Conservation (phyloP, 1,284 basidiomycete species). For the Lignosus rhinocerotis region DNA sequence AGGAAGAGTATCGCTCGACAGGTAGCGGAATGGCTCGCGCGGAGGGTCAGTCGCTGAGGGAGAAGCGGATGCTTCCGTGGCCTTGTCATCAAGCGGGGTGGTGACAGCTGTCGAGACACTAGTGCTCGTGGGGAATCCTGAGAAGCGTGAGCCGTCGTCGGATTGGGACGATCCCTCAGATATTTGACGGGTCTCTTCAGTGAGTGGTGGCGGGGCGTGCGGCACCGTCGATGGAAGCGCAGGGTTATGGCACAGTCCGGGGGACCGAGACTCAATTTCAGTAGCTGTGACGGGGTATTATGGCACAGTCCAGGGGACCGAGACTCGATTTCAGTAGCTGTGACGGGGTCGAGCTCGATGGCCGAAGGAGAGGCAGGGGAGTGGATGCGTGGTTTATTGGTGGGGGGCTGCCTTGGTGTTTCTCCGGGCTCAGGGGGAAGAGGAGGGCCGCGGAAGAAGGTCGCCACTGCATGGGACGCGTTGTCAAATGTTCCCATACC, state of each 20-base stretch:
- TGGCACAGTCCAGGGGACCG: neutral
- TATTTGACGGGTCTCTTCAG: constrained; percentile 15
- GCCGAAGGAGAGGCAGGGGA: constrained; percentile 15
- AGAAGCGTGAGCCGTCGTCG: constrained; percentile 6
- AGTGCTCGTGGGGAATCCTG: constrained; percentile 1
- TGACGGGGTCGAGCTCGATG: neutral
- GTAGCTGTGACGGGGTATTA: neutral
- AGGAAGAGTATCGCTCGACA: constrained; percentile 10
- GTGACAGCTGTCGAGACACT: constrained; percentile 11
- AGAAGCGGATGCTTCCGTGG: neutral
- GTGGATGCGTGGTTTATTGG: constrained; percentile 46
- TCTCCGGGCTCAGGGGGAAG: constrained; percentile 34
- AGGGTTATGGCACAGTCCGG: neutral
- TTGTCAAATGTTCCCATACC: constrained; percentile 45
- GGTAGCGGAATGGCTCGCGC: constrained; percentile 29
- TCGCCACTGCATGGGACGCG: constrained; percentile 55
- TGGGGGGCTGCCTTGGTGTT: constrained; percentile 37
- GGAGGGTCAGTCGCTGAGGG: neutral
- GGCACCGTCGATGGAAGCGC: neutral
- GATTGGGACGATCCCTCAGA: constrained; percentile 21
- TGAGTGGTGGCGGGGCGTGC: constrained; percentile 12
- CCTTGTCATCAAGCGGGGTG: constrained; percentile 4
- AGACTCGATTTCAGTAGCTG: neutral
- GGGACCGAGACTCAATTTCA: neutral
- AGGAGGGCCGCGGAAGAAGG: constrained; percentile 51